phyloP scores from a whole-genome alignment of 768 basidiomycete genomes.

The Suillus brevipes region DNA sequence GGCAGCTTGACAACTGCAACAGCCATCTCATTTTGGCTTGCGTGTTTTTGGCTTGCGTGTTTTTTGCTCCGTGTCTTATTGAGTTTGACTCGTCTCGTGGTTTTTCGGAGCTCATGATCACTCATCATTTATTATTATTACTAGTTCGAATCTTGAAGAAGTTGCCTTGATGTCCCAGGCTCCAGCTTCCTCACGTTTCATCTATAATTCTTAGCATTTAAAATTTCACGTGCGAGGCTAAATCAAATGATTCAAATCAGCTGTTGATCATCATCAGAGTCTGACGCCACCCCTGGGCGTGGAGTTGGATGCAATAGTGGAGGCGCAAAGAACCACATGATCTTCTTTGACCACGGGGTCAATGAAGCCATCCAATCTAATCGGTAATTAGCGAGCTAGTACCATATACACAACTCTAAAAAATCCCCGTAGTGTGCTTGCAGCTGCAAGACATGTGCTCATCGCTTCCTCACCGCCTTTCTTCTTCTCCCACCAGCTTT shows the following conservation, averaged over 20 bases:
- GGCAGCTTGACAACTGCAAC: no score
- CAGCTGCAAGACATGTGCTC: constrained; percentile 10
- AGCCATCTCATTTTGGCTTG: background rate
- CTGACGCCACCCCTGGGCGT: background rate
- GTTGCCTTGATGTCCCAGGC: background rate
- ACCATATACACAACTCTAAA: background rate
- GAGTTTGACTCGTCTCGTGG: background rate
- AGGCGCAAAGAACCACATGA: background rate
- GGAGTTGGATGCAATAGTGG: background rate
- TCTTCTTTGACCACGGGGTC: background rate
- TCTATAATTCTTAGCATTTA: background rate
- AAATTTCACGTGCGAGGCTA: background rate
- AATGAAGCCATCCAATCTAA: background rate
- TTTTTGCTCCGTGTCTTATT: background rate
- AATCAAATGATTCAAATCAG: background rate
- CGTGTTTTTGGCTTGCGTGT: background rate
- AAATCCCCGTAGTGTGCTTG: background rate
- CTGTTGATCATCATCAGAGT: background rate
- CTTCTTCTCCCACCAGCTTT: constrained; percentile 68
- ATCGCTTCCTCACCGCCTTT: constrained; percentile 55
- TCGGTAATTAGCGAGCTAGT: background rate
- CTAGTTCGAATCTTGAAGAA: background rate
- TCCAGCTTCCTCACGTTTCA: background rate
- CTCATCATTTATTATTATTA: background rate
- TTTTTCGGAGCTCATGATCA: background rate